These are phyloP conservation scores for Trametopsis cervina DNA, from an alignment of 768 basidiomycete genomes.

Conservation along the genomic window DNA sequence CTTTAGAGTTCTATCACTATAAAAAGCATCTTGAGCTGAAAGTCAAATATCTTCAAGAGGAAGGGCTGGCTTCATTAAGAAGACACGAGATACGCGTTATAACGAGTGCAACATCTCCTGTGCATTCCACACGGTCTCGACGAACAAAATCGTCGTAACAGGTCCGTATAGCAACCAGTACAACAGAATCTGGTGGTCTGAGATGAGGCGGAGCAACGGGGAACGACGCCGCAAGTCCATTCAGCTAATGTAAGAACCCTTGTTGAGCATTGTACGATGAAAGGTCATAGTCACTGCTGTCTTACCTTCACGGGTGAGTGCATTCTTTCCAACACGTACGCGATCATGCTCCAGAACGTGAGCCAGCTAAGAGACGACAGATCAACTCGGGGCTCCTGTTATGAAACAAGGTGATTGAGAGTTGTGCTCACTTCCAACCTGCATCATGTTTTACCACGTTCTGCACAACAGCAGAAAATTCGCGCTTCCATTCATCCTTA, in stretches of 20 bases:
- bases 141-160: slow-evolving; percentile 17
- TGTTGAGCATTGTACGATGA: background rate
- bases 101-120: slow-evolving; percentile 3
- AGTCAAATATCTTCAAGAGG: too few species aligned
- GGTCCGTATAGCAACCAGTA: slow-evolving; percentile 7
- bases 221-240: slow-evolving; percentile 8
- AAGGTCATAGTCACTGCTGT: background rate
- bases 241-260: background rate
- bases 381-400: background rate
- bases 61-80: too few species aligned
- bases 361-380: slow-evolving; percentile 19
- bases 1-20: too few species aligned
- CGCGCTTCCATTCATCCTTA: slow-evolving; percentile 14
- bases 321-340: slow-evolving; percentile 12
- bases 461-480: slow-evolving; percentile 22
- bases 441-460: slow-evolving; percentile 25
- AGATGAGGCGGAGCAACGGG: slow-evolving; percentile 12
- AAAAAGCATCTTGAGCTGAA: too few species aligned
- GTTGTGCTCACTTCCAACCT: slow-evolving; percentile 22
- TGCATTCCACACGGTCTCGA: slow-evolving; percentile 9
- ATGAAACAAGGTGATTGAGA: background rate
- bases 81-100: background rate
- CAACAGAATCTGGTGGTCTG: slow-evolving; percentile 13
- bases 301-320: background rate
- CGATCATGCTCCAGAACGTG: slow-evolving; percentile 24